Evolutionary conservation across 768 basidiomycete species (phyloP), one percentile per base, ranked within the genome.

Genomic region (Exidia glandulosa): DNA sequence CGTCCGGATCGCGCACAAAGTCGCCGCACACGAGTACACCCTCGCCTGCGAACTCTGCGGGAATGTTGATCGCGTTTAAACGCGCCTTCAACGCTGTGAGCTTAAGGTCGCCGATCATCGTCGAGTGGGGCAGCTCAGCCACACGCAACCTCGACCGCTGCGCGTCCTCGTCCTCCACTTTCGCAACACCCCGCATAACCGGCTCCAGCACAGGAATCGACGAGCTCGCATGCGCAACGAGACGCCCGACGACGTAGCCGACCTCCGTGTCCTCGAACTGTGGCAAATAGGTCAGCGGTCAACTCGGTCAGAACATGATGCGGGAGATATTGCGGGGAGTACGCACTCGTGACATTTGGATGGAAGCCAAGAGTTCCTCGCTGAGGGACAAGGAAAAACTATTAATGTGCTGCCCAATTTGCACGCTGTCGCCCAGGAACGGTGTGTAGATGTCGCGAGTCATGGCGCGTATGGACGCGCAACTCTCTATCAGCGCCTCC

Each of bases 231-330:
- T 90, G 87, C 32, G 86, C 82, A 3, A 87, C 79, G 32, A 98
- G 84, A n/a, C 88, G 83, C 25, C 96, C 96, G 25, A 85, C 84
- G 48, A 99, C 85, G 70, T 86, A 94, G 19, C 90, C 93, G 50
- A 99, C 88, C 72, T 98, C 94, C 66, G 94, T 98, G 70, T 97
- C 95, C 67, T 98, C 96, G 69, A 96, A 97, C 94, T 97, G 66
- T 2, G 41, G 34, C n/a, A 30, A 7, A 47, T 50, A 59, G 29
- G 25, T 27, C 16, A 50, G 23, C 2, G 31, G 52, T 59, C 30
- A 55, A 5, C 25, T 25, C 14, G 16, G 30, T 27, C 19, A 32
- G 19, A 32, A 6, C 3, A 45, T 30, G 47, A 34, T 23, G 41
- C 9, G 7, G 16, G 19, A 5, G 6, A 10, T 19, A 14, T 14